phyloP scores from a whole-genome alignment of 2,329 filamentous ascomycete species.

The Trichocomaceae sp. region DNA sequence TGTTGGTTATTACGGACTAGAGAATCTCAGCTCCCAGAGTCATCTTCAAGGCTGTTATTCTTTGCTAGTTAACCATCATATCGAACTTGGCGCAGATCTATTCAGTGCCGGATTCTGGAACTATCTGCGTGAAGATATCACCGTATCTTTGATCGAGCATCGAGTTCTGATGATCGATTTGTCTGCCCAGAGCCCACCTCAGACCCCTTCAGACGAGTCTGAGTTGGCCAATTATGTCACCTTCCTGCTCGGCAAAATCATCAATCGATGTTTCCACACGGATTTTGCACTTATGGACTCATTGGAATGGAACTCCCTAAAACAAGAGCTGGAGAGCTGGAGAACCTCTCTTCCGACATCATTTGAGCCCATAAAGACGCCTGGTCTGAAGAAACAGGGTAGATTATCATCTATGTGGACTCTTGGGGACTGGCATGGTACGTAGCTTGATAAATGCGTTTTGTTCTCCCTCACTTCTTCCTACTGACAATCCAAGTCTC shows the following conservation, averaged over 20 bases:
- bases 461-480: neutral
- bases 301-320: constrained; percentile 14
- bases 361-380: constrained; percentile 24
- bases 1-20: constrained; percentile 13
- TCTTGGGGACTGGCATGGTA: constrained; percentile 41
- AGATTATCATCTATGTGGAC: constrained; percentile 37
- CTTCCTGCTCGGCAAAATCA: constrained; percentile 38
- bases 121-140: constrained; percentile 49
- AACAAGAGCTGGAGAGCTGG: constrained; percentile 27
- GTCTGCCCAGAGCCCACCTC: constrained; percentile 14
- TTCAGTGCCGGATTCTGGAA: constrained; percentile 46
- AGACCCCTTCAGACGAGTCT: constrained; percentile 20
- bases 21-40: constrained; percentile 38
- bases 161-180: constrained; percentile 36
- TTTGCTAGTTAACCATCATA: constrained; percentile 29
- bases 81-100: constrained; percentile 22
- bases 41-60: constrained; percentile 45
- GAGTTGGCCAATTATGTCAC: constrained; percentile 39
- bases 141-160: constrained; percentile 43
- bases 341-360: constrained; percentile 23
- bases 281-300: constrained; percentile 3
- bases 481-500: constrained; percentile 28
- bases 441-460: neutral
- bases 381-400: constrained; percentile 9
- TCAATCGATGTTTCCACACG: constrained; percentile 35